Evolutionary conservation across 371 early-diverging fungal genomes (phyloP), one percentile per base, ranked within the genome.

Genomic region (Zychaea mexicana): DNA sequence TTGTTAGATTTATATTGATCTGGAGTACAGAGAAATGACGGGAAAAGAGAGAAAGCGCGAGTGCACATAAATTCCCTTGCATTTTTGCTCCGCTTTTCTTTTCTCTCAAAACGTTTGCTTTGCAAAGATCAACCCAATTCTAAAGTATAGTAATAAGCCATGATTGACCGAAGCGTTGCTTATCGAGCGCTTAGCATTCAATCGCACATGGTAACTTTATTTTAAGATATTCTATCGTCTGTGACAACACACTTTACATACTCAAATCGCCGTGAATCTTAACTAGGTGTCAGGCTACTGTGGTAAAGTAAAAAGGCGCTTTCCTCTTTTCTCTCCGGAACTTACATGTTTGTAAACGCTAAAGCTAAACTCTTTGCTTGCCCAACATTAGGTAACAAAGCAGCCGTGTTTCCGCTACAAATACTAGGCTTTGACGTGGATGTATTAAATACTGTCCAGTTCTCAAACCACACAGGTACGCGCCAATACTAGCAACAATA

Each of bases 371-470:
- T 13, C 27, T 46, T 24, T 28, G 30, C 31, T 30, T 17, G 10
- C 55, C 21, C 38, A 53, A 57, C 31, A 57, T n/a, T n/a, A 86
- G 78, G 79, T 26, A 93, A 95, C 79, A 93, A 92, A 70, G 90
- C 95, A 3, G 95, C 96, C 0, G 90, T 92, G 1, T 95, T 96
- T 68, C 96, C 98, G 0, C 83, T 97, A 22, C 96, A 96, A 73
- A 77, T 90, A 2, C 83, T 95, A 0, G 96, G 96, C 15, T 93
- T 88, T 74, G 93, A 97, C 62, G 97, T 97, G 17, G 96, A 96
- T 72, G 87, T 91, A 3, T 72, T 97, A 59, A 95, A 96, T 83
- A 92, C 96, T 0, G 96, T 97, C 42, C 94, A 92, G 66, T 92
- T 96, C 65, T 92, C 92, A 45, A 97, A 96, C 74, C 96, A 96